phyloP scores from a whole-genome alignment of 2,329 filamentous ascomycete genomes.

The Cercospora nicotianae region DNA sequence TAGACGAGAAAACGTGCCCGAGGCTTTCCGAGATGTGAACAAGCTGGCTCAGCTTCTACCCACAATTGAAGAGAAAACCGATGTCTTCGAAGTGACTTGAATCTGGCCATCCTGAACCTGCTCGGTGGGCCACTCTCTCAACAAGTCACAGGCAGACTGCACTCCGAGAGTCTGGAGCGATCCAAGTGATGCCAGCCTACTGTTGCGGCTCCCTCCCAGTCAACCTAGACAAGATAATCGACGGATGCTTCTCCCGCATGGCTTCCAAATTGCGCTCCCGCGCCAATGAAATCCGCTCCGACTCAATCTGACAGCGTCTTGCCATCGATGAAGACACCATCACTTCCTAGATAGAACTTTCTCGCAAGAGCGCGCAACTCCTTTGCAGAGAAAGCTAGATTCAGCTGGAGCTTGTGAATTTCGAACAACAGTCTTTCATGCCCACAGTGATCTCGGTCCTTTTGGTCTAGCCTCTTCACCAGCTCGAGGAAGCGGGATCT shows the following conservation, averaged over 20 bases:
- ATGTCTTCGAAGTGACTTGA: conserved; percentile 45
- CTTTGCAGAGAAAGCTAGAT: not conserved
- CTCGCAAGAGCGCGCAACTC: not conserved
- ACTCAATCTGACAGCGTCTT: not conserved
- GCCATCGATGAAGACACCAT: not conserved
- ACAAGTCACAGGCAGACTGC: not conserved
- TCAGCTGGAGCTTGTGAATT: not conserved
- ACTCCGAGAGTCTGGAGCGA: not conserved
- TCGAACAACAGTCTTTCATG: not conserved
- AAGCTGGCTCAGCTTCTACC: conserved; percentile 68
- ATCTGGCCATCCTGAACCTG: not conserved
- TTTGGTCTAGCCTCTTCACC: not conserved
- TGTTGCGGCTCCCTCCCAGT: not conserved
- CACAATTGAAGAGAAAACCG: conserved; percentile 66
- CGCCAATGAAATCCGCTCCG: not conserved
- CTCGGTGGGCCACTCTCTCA: no score
- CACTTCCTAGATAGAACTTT: not conserved
- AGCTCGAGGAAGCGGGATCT: not conserved
- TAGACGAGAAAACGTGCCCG: conserved; percentile 70
- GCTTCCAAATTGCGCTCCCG: not conserved
- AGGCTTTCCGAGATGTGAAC: conserved; percentile 78
- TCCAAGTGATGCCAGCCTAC: not conserved
- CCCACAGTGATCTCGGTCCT: not conserved
- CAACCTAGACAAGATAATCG: not conserved
- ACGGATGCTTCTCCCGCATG: not conserved